These are phyloP conservation scores for Digitaria exilis DNA, from an alignment of 202 grass and related monocot species.

Conservation along the genomic window DNA sequence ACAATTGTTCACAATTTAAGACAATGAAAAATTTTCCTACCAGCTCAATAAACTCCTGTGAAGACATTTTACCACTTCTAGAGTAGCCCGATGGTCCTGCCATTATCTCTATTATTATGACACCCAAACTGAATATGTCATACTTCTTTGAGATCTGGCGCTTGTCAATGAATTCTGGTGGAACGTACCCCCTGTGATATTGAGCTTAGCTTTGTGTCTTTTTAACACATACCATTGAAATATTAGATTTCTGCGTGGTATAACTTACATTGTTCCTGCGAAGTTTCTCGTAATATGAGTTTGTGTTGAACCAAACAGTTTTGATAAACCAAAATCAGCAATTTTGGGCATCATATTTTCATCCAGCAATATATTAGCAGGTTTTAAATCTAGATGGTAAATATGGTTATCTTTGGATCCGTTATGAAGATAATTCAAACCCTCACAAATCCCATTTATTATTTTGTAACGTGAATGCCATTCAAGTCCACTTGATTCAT, in stretches of 20 bases:
- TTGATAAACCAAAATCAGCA: neutral
- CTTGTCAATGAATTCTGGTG: neutral
- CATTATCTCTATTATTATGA: constrained; percentile 17
- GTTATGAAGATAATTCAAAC: constrained; percentile 10
- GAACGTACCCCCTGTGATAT: neutral
- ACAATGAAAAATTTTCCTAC: neutral
- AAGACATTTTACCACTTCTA: neutral
- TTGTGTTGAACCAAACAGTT: neutral
- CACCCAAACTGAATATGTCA: constrained; percentile 15
- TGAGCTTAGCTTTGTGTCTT: too few species aligned
- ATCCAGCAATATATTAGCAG: constrained; percentile 4
- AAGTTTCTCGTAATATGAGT: neutral
- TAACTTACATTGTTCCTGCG: neutral
- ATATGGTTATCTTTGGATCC: neutral
- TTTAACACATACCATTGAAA: too few species aligned
- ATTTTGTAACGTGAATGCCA: neutral
- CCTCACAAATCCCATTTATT: constrained; percentile 12
- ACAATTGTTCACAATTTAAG: neutral
- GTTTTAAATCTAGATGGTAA: neutral
- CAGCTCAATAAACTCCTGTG: neutral
- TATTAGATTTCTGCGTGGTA: too few species aligned
- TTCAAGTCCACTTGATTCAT: neutral
- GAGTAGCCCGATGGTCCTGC: neutral
- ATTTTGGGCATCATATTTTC: neutral
- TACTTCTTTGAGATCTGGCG: neutral